Conservation (phyloP, 345 rosid species). For the Camelina sativa region DNA sequence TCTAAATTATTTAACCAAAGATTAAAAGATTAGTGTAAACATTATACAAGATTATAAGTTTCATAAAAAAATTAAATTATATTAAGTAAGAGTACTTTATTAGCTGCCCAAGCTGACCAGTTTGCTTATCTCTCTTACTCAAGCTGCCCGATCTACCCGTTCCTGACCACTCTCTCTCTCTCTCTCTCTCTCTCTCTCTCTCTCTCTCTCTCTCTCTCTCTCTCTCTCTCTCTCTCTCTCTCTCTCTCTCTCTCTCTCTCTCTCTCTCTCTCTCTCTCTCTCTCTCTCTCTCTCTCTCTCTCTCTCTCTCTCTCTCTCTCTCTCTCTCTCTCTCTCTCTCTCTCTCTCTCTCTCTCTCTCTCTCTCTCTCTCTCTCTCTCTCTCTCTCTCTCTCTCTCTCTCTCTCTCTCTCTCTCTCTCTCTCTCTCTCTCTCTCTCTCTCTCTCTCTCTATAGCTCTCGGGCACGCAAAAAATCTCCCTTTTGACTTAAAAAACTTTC, state of each 20-base stretch:
- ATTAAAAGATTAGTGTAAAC: not conserved
- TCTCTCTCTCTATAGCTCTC: constrained; percentile 39
- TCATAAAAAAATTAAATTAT: not conserved
- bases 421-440: constrained; percentile 39
- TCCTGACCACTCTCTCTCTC: constrained; percentile 61
- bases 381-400: constrained; percentile 29
- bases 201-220: constrained; percentile 35
- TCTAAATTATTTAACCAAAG: not conserved
- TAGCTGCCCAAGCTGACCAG: constrained; percentile 53
- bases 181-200: too few relatives aligned
- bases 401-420: constrained; percentile 36
- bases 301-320: constrained; percentile 30
- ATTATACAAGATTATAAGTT: not conserved
- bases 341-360: constrained; percentile 37
- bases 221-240: constrained; percentile 35
- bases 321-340: constrained; percentile 41
- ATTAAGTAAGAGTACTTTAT: constrained; percentile 25
- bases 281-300: constrained; percentile 38
- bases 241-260: constrained; percentile 40
- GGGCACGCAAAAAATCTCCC: constrained; percentile 38
- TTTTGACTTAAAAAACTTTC: constrained; percentile 56
- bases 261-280: constrained; percentile 37
- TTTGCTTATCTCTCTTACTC: constrained; percentile 37
- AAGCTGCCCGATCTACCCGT: constrained; percentile 72
- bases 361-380: constrained; percentile 42